Evolutionary conservation across 2,329 filamentous ascomycete genomes (phyloP).

Genomic region (Sphaerulina musiva): DNA sequence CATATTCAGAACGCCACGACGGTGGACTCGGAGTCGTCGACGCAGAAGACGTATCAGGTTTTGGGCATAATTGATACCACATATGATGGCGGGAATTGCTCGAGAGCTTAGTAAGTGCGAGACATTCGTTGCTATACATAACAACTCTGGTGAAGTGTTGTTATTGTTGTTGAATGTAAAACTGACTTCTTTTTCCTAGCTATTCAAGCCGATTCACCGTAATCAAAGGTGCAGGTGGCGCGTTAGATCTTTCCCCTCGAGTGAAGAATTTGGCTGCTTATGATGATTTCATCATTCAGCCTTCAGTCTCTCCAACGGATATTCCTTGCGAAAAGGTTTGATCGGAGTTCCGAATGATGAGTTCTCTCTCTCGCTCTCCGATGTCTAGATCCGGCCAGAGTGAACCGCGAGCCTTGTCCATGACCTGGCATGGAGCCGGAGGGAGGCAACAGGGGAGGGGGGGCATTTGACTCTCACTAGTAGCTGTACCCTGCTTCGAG

Average conservation of each 20-base stretch:
- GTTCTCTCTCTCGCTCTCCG: too few relatives aligned
- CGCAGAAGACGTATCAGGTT: slow-evolving; percentile 11
- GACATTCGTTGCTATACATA: too few relatives aligned
- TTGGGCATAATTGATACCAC: slow-evolving; percentile 12
- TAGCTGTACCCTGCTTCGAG: too few relatives aligned
- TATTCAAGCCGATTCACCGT: slow-evolving; percentile 13
- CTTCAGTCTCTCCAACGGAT: slow-evolving; percentile 7
- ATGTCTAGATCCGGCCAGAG: too few relatives aligned
- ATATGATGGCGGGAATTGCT: slow-evolving; percentile 15
- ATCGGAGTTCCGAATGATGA: too few relatives aligned
- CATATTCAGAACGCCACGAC: slow-evolving; percentile 12
- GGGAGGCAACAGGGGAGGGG: too few relatives aligned
- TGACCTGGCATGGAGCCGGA: too few relatives aligned
- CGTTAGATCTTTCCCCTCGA: slow-evolving; percentile 1
- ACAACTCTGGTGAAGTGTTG: too few relatives aligned
- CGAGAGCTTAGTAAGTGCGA: slow-evolving; percentile 11
- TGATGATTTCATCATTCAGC: slow-evolving; percentile 11
- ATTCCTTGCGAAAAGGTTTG: slow-evolving; percentile 3
- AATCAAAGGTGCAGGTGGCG: slow-evolving; percentile 4
- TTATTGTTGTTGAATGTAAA: not conserved
- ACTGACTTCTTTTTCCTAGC: not conserved
- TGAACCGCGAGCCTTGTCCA: too few relatives aligned
- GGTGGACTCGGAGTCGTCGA: slow-evolving; percentile 4
- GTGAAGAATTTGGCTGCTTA: slow-evolving; percentile 9
- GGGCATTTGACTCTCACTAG: too few relatives aligned